Conservation (phyloP, 257 asterid species). For the Solanum stenotomum region DNA sequence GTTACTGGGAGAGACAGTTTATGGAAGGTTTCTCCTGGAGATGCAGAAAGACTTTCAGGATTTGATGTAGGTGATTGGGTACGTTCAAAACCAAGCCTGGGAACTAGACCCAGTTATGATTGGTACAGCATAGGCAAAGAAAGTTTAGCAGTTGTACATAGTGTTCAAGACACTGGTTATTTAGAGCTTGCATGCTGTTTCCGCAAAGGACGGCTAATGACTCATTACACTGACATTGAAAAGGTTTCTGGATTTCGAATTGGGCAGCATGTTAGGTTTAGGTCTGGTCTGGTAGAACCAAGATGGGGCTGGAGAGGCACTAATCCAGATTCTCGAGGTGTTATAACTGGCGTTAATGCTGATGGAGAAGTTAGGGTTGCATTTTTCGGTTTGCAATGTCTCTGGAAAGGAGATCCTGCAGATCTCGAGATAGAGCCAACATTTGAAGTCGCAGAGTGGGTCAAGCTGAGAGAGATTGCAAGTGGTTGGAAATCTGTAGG, state of each 20-base stretch:
- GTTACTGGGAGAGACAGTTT: constrained; percentile 69
- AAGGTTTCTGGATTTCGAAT: constrained; percentile 71
- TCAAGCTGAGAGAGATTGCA: constrained; percentile 42
- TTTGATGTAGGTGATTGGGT: constrained; percentile 99
- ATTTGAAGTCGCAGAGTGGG: constrained; percentile 93
- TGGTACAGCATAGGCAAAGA: constrained; percentile 94
- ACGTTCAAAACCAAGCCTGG: constrained; percentile 80
- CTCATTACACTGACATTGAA: constrained; percentile 85
- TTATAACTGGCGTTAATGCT: constrained; percentile 60
- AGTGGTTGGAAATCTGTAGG: constrained; percentile 65
- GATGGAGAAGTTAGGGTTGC: constrained; percentile 84
- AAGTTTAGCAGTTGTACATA: constrained; percentile 81
- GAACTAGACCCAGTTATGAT: constrained; percentile 95
- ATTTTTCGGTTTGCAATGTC: constrained; percentile 61
- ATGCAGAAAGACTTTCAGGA: constrained; percentile 89
- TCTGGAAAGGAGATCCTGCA: constrained; percentile 95
- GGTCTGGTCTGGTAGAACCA: constrained; percentile 70
- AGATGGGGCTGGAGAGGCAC: constrained; percentile 99
- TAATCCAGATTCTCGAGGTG: constrained; percentile 58
- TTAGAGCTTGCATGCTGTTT: constrained; percentile 92
- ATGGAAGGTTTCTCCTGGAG: constrained; percentile 98
- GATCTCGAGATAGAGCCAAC: constrained; percentile 62
- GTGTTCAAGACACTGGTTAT: constrained; percentile 82
- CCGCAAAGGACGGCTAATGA: constrained; percentile 65
- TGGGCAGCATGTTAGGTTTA: constrained; percentile 83